These are phyloP conservation scores for Blastobotrys buckinghamii DNA, from an alignment of 1,139 yeast species.

Conservation along the genomic window DNA sequence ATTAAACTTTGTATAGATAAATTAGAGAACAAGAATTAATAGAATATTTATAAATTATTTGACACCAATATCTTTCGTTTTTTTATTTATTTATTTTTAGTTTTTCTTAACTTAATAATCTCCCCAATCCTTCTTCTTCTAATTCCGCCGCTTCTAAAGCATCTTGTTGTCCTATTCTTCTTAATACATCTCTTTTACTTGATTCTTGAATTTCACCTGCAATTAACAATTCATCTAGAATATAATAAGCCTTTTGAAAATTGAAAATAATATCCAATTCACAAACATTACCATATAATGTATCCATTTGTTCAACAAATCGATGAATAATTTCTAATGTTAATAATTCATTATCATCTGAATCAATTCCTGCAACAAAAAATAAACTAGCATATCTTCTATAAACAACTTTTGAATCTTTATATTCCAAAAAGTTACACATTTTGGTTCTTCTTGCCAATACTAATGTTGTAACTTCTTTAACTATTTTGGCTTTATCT, in stretches of 20 bases:
- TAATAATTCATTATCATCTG: conserved; percentile 79
- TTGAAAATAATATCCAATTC: conserved; percentile 85
- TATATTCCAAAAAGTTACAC: conserved; percentile 93
- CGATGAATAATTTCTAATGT: conserved; percentile 85
- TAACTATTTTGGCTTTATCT: conserved; percentile 75
- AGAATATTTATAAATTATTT: not conserved
- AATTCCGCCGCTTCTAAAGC: conserved; percentile 63
- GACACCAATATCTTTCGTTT: not conserved
- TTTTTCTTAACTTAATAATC: conserved; percentile 15
- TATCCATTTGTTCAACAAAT: conserved; percentile 95
- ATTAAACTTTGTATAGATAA: not conserved
- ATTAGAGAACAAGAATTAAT: not conserved
- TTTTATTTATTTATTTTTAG: not conserved
- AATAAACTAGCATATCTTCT: conserved; percentile 90
- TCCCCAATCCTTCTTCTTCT: conserved; percentile 33
- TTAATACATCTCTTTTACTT: conserved; percentile 71
- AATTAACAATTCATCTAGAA: conserved; percentile 77
- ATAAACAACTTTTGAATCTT: conserved; percentile 81
- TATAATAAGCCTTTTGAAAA: conserved; percentile 87
- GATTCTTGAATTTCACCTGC: conserved; percentile 84
- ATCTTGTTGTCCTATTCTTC: conserved; percentile 75
- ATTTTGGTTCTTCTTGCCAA: conserved; percentile 83
- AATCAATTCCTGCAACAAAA: conserved; percentile 80
- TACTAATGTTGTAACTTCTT: conserved; percentile 81
- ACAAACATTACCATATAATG: conserved; percentile 93